Base-by-base conservation (phyloP, 106 monocot species). In the Dactylorhiza incarnata region DNA sequence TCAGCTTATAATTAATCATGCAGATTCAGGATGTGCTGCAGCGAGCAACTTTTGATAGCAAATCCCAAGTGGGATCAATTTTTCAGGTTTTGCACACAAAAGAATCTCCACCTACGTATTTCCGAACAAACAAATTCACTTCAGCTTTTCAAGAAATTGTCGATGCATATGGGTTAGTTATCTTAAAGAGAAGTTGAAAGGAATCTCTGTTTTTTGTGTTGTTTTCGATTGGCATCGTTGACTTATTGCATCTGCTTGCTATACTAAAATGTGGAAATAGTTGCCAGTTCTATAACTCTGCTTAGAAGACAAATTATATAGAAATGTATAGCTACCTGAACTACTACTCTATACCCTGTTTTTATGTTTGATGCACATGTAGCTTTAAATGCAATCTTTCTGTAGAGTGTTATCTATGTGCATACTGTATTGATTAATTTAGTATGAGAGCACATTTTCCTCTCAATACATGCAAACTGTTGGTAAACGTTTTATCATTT, bases 11-110 rank as follows among this genome's bases (percentile, higher is more conserved):
- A 47, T 71, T 65, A 9, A 22, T 53, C 76, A 25, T 80, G 67
- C 83, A 99, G 97, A 83, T 99, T 79, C 87, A 99, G 68, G 91
- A 94, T 75, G 89, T 83, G 45, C 52, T 99, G 23, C 71, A 82
- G 37, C 73, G 82, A 72, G 94, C 97, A 76, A 79, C 91, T 17
- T 22, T 78, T 74, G 94, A 91, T 79, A 99, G 94, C 85, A 99
- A 99, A 69, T 99, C 97, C 74, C 97, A 99, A 88, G 94, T 99
- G 68, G 94, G 91, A 0, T 89, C 94, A 19, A 99, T 99, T 80
- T 94, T 99, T 71, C 97, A 99, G 79, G 86, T 94, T 78, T 77
- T 99, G 63, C 76, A 94, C 65, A 89, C 94, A 47, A 91, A 85
- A 78, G 97, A 94, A 84, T 74, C 79, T 11, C 94, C 97, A 45